These are phyloP conservation scores for Papiliotrema flavescens DNA, from an alignment of 1,284 basidiomycete genomes.

Conservation along the genomic window DNA sequence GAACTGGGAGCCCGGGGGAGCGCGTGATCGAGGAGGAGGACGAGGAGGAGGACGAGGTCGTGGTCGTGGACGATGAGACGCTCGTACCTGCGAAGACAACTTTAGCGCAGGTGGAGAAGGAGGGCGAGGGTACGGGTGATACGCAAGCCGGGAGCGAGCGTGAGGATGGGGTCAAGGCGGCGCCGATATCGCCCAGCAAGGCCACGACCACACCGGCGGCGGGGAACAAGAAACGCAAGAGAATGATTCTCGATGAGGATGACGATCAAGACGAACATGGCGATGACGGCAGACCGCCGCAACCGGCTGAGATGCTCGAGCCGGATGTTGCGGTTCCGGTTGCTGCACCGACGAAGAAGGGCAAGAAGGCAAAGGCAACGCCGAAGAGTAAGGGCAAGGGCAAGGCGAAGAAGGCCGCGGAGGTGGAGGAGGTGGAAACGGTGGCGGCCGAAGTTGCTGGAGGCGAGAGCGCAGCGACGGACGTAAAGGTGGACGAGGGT, in stretches of 20 bases:
- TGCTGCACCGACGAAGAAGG: not conserved
- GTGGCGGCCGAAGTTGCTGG: not conserved
- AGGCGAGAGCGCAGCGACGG: not conserved
- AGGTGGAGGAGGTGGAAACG: not conserved
- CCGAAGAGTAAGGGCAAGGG: not conserved
- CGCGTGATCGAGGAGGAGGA: too few species aligned
- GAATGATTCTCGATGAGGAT: not conserved
- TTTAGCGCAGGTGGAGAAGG: too few species aligned
- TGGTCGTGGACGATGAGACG: too few species aligned
- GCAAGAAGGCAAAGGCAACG: not conserved
- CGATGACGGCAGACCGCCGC: not conserved
- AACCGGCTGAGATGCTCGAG: not conserved
- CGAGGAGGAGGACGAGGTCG: too few species aligned
- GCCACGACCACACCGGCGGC: too few species aligned
- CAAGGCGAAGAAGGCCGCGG: not conserved
- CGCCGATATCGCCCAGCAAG: too few species aligned
- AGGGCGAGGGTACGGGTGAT: too few species aligned
- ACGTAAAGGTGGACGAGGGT: not conserved
- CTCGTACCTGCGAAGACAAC: too few species aligned
- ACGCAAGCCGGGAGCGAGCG: too few species aligned
- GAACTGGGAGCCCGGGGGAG: too few species aligned
- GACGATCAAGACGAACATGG: constrained; percentile 5
- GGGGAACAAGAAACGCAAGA: not conserved
- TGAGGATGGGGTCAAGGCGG: too few species aligned
- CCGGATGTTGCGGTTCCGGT: not conserved